phyloP scores from a whole-genome alignment of 768 basidiomycete species.

The Mycena filopes region DNA sequence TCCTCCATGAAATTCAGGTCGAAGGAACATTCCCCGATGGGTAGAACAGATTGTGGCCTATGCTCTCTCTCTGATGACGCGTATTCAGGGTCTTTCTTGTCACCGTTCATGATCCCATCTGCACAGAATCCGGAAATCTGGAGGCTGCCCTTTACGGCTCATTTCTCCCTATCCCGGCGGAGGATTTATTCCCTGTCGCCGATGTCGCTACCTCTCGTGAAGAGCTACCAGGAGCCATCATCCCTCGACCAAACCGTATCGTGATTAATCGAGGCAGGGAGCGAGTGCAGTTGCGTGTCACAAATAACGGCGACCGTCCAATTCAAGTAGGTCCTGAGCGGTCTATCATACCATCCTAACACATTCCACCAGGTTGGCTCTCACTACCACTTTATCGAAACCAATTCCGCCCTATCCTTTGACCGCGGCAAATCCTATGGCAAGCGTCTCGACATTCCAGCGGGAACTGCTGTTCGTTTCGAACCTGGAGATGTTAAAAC shows the following conservation, averaged over 20 bases:
- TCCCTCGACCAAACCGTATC: slow-evolving; percentile 73
- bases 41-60: slow-evolving; percentile 50
- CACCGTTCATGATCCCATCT: slow-evolving; percentile 95
- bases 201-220: slow-evolving; percentile 62
- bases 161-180: slow-evolving; percentile 84
- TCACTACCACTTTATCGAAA: slow-evolving; percentile 95
- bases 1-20: slow-evolving; percentile 90
- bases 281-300: slow-evolving; percentile 77
- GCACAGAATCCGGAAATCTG: slow-evolving; percentile 82
- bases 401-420: slow-evolving; percentile 83
- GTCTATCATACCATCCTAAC: slow-evolving; percentile 8
- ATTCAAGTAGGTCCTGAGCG: slow-evolving; percentile 72
- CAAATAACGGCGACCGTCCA: slow-evolving; percentile 93
- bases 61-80: slow-evolving; percentile 7
- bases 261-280: slow-evolving; percentile 80
- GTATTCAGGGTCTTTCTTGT: slow-evolving; percentile 87
- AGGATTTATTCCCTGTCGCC: slow-evolving; percentile 69
- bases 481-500: slow-evolving; percentile 93
- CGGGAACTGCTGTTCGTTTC: slow-evolving; percentile 96
- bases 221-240: slow-evolving; percentile 79
- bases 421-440: slow-evolving; percentile 86
- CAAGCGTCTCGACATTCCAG: slow-evolving; percentile 89
- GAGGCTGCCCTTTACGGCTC: slow-evolving; percentile 92
- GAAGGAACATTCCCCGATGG: slow-evolving; percentile 93
- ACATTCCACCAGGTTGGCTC: slow-evolving; percentile 77